phyloP scores from a whole-genome alignment of 2,329 filamentous ascomycete genomes.

The Colletotrichum tropicicola region DNA sequence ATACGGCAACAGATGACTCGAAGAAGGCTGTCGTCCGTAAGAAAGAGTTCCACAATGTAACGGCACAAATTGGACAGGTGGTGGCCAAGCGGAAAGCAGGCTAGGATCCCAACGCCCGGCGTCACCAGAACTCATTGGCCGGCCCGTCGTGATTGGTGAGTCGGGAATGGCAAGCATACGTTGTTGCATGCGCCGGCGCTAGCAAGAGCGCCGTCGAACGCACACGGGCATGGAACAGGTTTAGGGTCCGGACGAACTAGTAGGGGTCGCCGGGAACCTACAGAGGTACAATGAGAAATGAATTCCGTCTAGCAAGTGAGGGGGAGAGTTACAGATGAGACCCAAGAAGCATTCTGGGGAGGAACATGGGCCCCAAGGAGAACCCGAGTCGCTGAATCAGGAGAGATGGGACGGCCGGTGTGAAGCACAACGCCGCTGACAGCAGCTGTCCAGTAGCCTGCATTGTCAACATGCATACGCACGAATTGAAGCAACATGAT shows the following conservation, averaged over 20 bases:
- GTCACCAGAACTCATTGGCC: neutral
- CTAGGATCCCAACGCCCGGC: neutral
- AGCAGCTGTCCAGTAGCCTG: neutral
- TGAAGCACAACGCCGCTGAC: too few species aligned
- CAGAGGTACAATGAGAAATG: too few species aligned
- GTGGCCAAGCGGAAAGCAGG: neutral
- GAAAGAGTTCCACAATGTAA: neutral
- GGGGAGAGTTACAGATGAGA: neutral
- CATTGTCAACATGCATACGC: neutral
- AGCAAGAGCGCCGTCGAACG: constrained; percentile 12
- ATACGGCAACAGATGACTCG: too few species aligned
- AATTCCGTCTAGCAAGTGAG: neutral
- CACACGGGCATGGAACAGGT: constrained; percentile 5
- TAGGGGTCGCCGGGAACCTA: neutral
- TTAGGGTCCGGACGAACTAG: constrained; percentile 8
- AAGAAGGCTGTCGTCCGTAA: too few species aligned
- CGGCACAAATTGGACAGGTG: neutral
- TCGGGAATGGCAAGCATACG: neutral
- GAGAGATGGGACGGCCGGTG: constrained; percentile 8
- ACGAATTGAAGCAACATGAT: neutral
- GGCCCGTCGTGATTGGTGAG: neutral
- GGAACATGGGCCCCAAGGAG: neutral
- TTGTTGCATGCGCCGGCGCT: neutral
- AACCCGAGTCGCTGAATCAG: neutral
- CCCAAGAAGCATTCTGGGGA: neutral